These are phyloP conservation scores for Schizosaccharomyces cryophilus DNA, from an alignment of 805 yeast species.

Conservation along the genomic window DNA sequence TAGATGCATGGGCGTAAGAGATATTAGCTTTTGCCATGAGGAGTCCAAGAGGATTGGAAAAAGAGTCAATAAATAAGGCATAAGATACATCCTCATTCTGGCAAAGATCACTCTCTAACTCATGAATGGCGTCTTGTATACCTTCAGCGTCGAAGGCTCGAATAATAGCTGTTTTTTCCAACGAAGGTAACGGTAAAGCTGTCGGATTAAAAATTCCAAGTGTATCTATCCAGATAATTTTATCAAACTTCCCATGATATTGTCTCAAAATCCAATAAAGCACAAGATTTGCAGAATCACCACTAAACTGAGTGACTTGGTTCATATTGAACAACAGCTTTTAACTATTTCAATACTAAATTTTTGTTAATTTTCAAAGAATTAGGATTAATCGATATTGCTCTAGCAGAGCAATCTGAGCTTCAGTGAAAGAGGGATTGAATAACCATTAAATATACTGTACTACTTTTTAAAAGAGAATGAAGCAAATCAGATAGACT, in stretches of 20 bases:
- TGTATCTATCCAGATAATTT: background rate
- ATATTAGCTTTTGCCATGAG: background rate
- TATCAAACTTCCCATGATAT: background rate
- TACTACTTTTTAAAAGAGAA: no score
- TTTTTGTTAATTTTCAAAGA: no score
- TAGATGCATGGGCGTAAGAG: background rate
- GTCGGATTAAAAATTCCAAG: background rate
- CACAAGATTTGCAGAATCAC: background rate
- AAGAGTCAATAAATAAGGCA: background rate
- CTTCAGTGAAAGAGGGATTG: no score
- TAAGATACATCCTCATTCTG: background rate
- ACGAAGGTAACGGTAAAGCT: background rate
- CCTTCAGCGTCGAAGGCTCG: background rate
- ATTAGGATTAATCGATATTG: no score
- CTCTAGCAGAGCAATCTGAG: no score
- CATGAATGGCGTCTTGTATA: background rate
- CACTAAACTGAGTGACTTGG: background rate
- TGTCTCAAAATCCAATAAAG: background rate
- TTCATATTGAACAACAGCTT: background rate
- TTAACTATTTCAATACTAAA: no score
- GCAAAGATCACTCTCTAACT: background rate
- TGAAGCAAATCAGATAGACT: no score
- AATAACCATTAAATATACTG: no score
- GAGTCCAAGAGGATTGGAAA: background rate
- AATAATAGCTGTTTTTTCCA: background rate